A percentile compares a stretch with the other conserved stretches of the same genome.
These are phyloP conservation scores for Cryptosporidium sp. DNA, from an alignment of 169 alveolate species.

Conservation along the genomic window DNA sequence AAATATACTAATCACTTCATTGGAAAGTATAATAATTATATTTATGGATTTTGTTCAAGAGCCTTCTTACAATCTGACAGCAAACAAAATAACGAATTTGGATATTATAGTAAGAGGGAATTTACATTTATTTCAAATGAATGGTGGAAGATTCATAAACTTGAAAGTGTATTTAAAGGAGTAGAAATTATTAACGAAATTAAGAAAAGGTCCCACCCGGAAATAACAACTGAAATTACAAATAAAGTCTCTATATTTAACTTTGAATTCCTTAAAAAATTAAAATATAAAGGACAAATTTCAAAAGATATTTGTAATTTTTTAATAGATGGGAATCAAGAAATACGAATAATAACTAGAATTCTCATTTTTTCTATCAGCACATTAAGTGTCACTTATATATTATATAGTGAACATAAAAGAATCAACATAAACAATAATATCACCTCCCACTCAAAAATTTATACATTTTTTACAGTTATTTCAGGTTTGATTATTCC, in stretches of 20 bases:
- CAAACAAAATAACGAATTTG: slow-evolving; percentile 3
- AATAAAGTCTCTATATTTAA: background rate
- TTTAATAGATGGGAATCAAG: slow-evolving; percentile 27
- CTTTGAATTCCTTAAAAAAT: background rate
- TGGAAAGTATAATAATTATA: background rate
- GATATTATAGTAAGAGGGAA: background rate
- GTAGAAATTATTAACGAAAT: slow-evolving; percentile 69
- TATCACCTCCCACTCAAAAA: slow-evolving; percentile 11
- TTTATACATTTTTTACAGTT: slow-evolving; percentile 18
- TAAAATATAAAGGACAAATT: background rate
- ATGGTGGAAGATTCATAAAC: slow-evolving; percentile 52
- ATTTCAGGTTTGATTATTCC: slow-evolving; percentile 40
- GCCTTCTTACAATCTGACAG: slow-evolving; percentile 3
- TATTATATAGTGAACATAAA: slow-evolving; percentile 30
- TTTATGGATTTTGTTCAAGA: slow-evolving; percentile 48
- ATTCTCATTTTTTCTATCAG: background rate
- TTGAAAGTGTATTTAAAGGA: slow-evolving; percentile 65
- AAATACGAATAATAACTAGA: slow-evolving; percentile 5
- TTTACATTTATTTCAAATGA: slow-evolving; percentile 37
- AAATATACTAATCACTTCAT: background rate
- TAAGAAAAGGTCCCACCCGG: slow-evolving; percentile 23
- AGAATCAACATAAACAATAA: slow-evolving; percentile 5
- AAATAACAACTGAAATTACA: background rate
- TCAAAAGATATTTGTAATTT: slow-evolving; percentile 30
- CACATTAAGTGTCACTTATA: background rate